Conservation (phyloP, 2,329 filamentous ascomycete genomes). For the Byssochlamys sp. region DNA sequence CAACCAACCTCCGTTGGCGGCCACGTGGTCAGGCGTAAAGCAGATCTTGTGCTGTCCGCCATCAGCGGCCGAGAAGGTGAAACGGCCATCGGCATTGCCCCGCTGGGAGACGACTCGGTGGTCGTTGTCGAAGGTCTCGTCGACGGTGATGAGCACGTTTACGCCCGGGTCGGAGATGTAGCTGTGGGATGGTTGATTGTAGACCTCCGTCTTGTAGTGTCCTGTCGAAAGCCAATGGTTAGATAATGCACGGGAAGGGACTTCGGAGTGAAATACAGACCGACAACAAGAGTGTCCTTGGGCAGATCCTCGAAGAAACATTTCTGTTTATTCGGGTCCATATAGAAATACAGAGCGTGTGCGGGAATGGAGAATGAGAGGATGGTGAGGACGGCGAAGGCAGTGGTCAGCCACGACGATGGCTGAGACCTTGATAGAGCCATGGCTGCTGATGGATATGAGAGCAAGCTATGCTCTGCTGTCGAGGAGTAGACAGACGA, state of each 20-base stretch:
- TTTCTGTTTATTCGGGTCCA: constrained; percentile 75
- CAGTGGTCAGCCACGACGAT: constrained; percentile 30
- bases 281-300: constrained; percentile 92
- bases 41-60: constrained; percentile 93
- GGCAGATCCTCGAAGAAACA: constrained; percentile 98
- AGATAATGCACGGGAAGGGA: neutral
- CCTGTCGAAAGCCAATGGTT: constrained; percentile 37
- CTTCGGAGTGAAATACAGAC: constrained; percentile 34
- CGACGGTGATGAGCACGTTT: constrained; percentile 81
- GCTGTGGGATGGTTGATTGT: constrained; percentile 56
- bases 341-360: constrained; percentile 88
- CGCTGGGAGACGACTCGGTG: constrained; percentile 89
- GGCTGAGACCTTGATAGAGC: constrained; percentile 21
- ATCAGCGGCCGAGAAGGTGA: constrained; percentile 91
- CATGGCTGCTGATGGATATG: constrained; percentile 17
- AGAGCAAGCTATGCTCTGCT: neutral
- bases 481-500: neutral
- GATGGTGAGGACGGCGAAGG: constrained; percentile 56
- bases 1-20: constrained; percentile 62
- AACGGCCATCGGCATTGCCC: constrained; percentile 65
- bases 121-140: constrained; percentile 94
- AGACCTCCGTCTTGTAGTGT: constrained; percentile 79
- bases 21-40: constrained; percentile 73
- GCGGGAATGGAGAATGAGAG: constrained; percentile 53
- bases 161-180: constrained; percentile 68